Conservation (phyloP, 2,329 filamentous ascomycete species). For the Grosmannia clavigera region DNA sequence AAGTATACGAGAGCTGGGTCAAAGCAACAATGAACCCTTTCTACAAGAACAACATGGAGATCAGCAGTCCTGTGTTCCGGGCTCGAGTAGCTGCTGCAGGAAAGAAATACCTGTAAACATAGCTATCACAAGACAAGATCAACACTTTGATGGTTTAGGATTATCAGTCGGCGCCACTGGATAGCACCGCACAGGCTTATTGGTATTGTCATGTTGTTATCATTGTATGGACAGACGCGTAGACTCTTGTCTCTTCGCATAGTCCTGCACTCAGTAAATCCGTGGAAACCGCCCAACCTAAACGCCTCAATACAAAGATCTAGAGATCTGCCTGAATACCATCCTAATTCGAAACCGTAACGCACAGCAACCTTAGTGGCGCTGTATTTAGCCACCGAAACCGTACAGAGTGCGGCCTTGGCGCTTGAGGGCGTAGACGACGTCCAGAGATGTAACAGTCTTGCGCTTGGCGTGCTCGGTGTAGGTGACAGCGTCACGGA, state of each 20-base stretch:
- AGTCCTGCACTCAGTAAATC: not conserved
- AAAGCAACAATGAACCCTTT: conserved; percentile 98
- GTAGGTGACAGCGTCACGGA: conserved; percentile 66
- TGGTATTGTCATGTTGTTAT: conserved; percentile 2
- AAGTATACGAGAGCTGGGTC: conserved; percentile 93
- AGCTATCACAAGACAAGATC: not conserved
- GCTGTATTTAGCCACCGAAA: conserved; percentile 65
- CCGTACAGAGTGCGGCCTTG: conserved; percentile 71
- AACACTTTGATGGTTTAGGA: not conserved
- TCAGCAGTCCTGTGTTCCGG: conserved; percentile 78
- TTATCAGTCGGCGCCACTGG: not conserved
- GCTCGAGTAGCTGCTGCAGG: conserved; percentile 73
- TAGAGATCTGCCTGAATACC: not conserved
- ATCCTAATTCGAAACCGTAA: not conserved
- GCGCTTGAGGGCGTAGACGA: conserved; percentile 56
- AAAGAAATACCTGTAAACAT: conserved; percentile 67
- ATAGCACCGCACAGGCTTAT: not conserved
- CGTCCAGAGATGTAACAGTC: conserved; percentile 60
- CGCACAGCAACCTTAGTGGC: not conserved
- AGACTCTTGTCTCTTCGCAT: not conserved
- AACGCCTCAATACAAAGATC: conserved; percentile 2
- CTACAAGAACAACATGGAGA: conserved; percentile 72
- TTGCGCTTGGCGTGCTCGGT: conserved; percentile 73
- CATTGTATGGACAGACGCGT: not conserved
- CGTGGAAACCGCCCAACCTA: not conserved